These are phyloP conservation scores for Hymenotorrendiella dingleyae DNA, from an alignment of 2,329 filamentous ascomycete genomes.

Conservation along the genomic window DNA sequence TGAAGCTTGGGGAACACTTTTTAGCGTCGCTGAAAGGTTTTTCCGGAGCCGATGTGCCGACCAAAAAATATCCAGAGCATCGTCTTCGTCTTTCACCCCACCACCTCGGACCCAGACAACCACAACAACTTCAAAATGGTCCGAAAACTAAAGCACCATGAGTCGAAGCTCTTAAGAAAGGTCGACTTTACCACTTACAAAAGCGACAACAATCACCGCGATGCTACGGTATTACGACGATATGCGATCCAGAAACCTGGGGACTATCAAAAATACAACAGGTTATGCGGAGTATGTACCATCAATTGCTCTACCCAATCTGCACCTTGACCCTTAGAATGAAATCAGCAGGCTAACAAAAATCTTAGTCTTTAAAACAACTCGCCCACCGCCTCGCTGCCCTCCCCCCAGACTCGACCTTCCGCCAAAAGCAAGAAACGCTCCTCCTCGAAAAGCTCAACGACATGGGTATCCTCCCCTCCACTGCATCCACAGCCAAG, in stretches of 20 bases:
- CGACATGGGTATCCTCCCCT: slow-evolving; percentile 81
- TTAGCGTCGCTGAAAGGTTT: slow-evolving; percentile 15
- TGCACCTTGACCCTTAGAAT: too few relatives aligned
- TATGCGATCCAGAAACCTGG: slow-evolving; percentile 89
- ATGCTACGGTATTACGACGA: slow-evolving; percentile 70
- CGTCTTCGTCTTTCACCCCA: slow-evolving; percentile 7
- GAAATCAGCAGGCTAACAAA: slow-evolving; percentile 27
- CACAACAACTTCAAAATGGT: slow-evolving; percentile 58
- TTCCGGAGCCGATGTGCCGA: slow-evolving; percentile 11
- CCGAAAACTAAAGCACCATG: slow-evolving; percentile 92
- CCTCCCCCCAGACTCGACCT: slow-evolving; percentile 71
- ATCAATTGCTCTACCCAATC: too few relatives aligned
- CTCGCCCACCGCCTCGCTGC: slow-evolving; percentile 83
- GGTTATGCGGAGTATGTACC: slow-evolving; percentile 60
- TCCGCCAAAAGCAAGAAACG: slow-evolving; percentile 78
- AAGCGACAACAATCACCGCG: slow-evolving; percentile 79
- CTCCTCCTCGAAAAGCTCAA: slow-evolving; percentile 87
- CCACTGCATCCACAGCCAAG: slow-evolving; percentile 58
- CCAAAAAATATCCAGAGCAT: slow-evolving; percentile 16
- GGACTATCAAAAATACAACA: slow-evolving; percentile 68
- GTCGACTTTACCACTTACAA: slow-evolving; percentile 96
- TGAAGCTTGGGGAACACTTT: slow-evolving; percentile 6
- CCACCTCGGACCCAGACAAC: not conserved
- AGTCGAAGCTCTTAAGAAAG: slow-evolving; percentile 87
- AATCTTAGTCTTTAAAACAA: slow-evolving; percentile 68